Evolutionary conservation across 495 filamentous ascomycete genomes (phyloP).

Genomic region (Penicillium salamii): DNA sequence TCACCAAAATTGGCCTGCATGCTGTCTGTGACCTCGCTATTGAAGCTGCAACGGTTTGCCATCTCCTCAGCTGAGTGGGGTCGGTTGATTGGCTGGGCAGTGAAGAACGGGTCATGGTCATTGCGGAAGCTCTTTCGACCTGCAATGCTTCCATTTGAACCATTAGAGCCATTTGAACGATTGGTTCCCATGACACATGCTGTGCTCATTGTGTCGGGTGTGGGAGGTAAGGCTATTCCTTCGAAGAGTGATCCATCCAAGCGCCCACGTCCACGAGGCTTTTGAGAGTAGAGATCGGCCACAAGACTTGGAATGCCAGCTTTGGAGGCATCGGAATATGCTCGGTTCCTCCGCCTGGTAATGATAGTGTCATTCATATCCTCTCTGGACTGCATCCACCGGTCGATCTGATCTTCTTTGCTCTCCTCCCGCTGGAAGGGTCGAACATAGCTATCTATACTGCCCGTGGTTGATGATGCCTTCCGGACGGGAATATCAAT

Average conservation of each 20-base stretch:
- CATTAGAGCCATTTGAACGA: conserved; percentile 15
- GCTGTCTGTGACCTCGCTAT: conserved; percentile 27
- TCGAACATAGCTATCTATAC: conserved; percentile 17
- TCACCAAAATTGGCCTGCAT: conserved; percentile 34
- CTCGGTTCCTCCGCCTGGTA: conserved; percentile 16
- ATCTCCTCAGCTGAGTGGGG: conserved; percentile 38
- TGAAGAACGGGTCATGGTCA: conserved; percentile 16
- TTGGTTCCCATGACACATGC: conserved; percentile 30
- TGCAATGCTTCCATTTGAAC: conserved; percentile 31
- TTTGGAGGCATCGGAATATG: conserved; percentile 18
- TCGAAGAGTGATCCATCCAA: conserved; percentile 35
- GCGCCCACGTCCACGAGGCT: conserved; percentile 25
- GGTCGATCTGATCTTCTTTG: conserved; percentile 23
- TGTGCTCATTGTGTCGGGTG: conserved; percentile 47
- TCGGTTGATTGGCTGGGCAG: conserved; percentile 23
- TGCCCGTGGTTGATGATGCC: conserved; percentile 13
- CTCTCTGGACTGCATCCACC: conserved; percentile 28
- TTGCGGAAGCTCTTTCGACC: conserved; percentile 21
- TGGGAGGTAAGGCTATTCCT: conserved; percentile 37
- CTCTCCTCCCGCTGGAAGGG: conserved; percentile 14
- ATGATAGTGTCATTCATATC: conserved; percentile 21
- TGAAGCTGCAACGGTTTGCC: conserved; percentile 27
- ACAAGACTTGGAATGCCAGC: conserved; percentile 14
- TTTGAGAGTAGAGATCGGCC: conserved; percentile 18
- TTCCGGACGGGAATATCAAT: conserved; percentile 34